Conservation (phyloP, 148 eudicot species). For the Hydrangea macrophylla region DNA sequence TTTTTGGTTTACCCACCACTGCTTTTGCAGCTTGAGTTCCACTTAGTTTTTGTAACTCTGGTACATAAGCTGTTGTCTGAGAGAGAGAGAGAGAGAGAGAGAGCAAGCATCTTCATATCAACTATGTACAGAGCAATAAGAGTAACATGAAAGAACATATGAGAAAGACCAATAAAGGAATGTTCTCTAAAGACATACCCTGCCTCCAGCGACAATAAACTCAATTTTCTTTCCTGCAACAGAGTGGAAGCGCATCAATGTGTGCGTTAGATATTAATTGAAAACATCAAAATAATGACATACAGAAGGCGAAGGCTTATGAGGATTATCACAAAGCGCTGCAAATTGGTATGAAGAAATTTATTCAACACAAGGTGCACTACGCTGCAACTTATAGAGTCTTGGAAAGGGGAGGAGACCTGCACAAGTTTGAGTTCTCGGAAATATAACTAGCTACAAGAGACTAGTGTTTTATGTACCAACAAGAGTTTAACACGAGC, state of each 20-base stretch:
- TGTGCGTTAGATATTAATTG: too few species aligned
- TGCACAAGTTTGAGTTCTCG: too few species aligned
- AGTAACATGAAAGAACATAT: neutral
- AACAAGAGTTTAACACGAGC: too few species aligned
- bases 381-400: too few species aligned
- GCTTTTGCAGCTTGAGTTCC: slow-evolving; percentile 62
- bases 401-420: too few species aligned
- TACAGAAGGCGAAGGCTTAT: too few species aligned
- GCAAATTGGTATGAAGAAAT: too few species aligned
- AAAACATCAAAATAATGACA: too few species aligned
- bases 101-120: neutral
- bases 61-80: slow-evolving; percentile 94
- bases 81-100: slow-evolving; percentile 26
- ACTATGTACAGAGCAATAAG: neutral
- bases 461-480: too few species aligned
- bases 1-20: slow-evolving; percentile 39
- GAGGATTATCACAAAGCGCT: too few species aligned
- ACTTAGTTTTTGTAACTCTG: slow-evolving; percentile 74
- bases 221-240: slow-evolving; percentile 81
- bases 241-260: neutral
- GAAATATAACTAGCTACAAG: too few species aligned
- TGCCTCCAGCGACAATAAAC: slow-evolving; percentile 80
- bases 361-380: too few species aligned
- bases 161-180: neutral
- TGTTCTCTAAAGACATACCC: slow-evolving; percentile 48